phyloP scores from a whole-genome alignment of 495 filamentous ascomycete genomes.

The Neurospora tetraspora region DNA sequence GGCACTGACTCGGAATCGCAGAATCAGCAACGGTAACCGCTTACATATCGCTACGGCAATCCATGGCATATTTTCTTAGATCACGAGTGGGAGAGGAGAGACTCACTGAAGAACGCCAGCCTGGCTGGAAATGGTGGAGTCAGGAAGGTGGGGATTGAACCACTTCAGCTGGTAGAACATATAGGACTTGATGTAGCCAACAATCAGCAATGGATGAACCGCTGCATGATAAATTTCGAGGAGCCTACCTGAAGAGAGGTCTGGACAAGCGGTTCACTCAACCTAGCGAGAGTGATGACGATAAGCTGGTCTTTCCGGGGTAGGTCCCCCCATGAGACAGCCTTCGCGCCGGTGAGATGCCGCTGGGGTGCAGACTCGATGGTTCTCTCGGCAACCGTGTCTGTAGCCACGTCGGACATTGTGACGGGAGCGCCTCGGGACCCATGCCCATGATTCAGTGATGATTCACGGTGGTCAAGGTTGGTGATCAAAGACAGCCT shows the following conservation, averaged over 20 bases:
- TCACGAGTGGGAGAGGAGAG: not conserved
- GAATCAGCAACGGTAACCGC: not conserved
- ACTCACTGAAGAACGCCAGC: conserved; percentile 58
- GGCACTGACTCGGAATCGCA: conserved; percentile 24
- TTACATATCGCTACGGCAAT: not conserved
- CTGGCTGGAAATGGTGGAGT: conserved; percentile 62
- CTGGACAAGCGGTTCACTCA: conserved; percentile 72
- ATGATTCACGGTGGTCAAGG: not conserved
- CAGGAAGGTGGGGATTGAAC: conserved; percentile 53
- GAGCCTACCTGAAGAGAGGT: conserved; percentile 54
- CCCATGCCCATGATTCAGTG: not conserved
- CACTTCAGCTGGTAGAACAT: conserved; percentile 74
- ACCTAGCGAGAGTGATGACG: conserved; percentile 60
- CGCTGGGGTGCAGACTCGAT: not conserved
- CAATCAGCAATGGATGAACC: not conserved
- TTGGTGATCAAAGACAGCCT: not conserved
- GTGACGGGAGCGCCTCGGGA: not conserved
- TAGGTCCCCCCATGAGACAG: conserved; percentile 57
- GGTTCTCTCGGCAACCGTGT: not conserved
- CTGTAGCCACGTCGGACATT: not conserved
- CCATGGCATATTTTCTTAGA: not conserved
- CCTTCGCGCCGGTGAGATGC: conserved; percentile 6
- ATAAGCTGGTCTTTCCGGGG: conserved; percentile 67
- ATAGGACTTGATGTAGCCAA: conserved; percentile 37
- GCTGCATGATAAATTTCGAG: not conserved